Base-by-base conservation (phyloP, 352 stramenopile species). In the Globisporangium viniferum region DNA sequence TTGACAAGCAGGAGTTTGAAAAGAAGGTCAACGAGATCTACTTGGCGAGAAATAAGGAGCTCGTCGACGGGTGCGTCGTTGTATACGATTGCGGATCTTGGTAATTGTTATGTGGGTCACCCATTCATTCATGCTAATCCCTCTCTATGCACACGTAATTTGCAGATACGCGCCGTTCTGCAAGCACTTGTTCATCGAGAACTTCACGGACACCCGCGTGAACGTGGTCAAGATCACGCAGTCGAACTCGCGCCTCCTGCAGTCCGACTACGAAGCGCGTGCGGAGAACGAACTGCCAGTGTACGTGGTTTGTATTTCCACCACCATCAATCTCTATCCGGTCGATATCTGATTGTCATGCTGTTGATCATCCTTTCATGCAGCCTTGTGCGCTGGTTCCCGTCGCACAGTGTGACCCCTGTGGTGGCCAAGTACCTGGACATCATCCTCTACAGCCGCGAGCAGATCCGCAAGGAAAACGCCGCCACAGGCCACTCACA, bases 141-240 rank as follows among this genome's bases (percentile, higher is more conserved):
- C 2, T 22, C 2, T n/a, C 54, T 41, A 12, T 29, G 39, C 27
- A n/a, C 29, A 46, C 15, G 31, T 27, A 62, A 24, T 60, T 12
- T 10, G 56, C 41, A 97, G 93, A 27, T 99, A 99, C 74, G 97
- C 97, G 62, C 94, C 97, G 36, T 99, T 99, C 82, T 99, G 97
- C 84, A 99, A 99, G 86, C 97, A 99, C 80, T 63, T 99, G 36
- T 99, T 99, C 74, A 76, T 99, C 36, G 81, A 93, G 22, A 99
- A 99, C 81, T 97, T 98, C 71, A 93, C 86, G 27, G 88, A 92
- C 48, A 88, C 89, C 57, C 84, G 86, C 58, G 91, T 96, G 75
- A 95, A 93, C 35, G 95, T 81, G 61, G 80, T 98, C 64, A 74
- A 85, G 0, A 98, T 99, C 70, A 99, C 91, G n/a, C 73, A 89